These are phyloP conservation scores for Kondoa subrosea DNA, from an alignment of 768 basidiomycete species.

Conservation along the genomic window DNA sequence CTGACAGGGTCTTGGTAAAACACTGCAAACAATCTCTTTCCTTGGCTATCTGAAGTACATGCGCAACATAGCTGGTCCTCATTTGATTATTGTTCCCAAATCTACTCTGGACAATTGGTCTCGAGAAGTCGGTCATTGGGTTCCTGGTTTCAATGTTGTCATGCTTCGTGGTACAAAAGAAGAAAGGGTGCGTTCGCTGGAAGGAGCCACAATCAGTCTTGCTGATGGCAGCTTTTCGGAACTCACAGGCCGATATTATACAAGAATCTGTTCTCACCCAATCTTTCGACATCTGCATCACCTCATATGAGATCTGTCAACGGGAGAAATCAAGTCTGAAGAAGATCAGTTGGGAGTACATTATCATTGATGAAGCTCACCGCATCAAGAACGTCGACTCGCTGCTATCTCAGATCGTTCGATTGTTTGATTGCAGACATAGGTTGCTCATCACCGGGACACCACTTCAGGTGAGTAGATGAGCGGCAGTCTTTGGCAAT, in stretches of 20 bases:
- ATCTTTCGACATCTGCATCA: slow-evolving; percentile 86
- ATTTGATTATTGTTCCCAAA: slow-evolving; percentile 95
- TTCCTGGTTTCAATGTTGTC: slow-evolving; percentile 66
- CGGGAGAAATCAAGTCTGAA: slow-evolving; percentile 83
- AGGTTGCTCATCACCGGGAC: slow-evolving; percentile 91
- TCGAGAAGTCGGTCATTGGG: slow-evolving; percentile 82
- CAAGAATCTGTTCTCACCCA: slow-evolving; percentile 59
- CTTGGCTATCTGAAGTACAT: slow-evolving; percentile 84
- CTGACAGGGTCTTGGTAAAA: slow-evolving; percentile 84
- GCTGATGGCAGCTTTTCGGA: not conserved
- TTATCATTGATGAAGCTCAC: slow-evolving; percentile 95
- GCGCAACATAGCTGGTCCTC: slow-evolving; percentile 56
- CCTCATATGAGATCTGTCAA: slow-evolving; percentile 90
- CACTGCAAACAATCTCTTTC: slow-evolving; percentile 93
- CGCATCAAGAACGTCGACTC: slow-evolving; percentile 99
- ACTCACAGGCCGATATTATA: not conserved
- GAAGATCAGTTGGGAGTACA: slow-evolving; percentile 94
- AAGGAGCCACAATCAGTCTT: too few species aligned
- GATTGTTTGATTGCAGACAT: slow-evolving; percentile 72
- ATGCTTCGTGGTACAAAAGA: slow-evolving; percentile 74
- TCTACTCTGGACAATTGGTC: slow-evolving; percentile 94
- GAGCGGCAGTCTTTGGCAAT: not conserved
- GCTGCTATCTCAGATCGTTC: slow-evolving; percentile 82
- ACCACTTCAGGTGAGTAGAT: slow-evolving; percentile 49
- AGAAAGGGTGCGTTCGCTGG: slow-evolving; percentile 44